Conservation (phyloP, 306 rosid genomes). For the Sophora flavescens region DNA sequence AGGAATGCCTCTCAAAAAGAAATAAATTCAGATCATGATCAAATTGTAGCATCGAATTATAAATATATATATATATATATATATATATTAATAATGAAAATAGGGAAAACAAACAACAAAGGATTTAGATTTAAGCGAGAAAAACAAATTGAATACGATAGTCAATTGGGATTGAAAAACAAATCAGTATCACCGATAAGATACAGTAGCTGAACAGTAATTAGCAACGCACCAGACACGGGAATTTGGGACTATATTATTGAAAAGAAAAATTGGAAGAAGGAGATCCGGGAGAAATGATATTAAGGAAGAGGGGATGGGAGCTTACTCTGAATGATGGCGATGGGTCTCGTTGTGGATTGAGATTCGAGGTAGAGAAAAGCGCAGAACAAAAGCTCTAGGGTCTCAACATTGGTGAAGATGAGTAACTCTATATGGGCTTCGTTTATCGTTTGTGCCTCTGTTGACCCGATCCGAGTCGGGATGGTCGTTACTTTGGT, state of each 20-base stretch:
- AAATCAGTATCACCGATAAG: neutral
- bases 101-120: neutral
- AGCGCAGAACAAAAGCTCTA: neutral
- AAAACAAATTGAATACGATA: neutral
- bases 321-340: slow-evolving; percentile 42
- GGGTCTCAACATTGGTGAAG: neutral
- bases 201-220: neutral
- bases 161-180: neutral
- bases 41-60: neutral
- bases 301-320: neutral
- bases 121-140: neutral
- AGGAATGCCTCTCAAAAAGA: neutral
- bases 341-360: neutral
- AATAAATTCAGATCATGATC: neutral
- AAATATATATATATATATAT: too few relatives aligned
- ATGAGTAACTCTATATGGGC: neutral
- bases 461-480: slow-evolving; percentile 8
- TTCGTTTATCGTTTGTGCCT: neutral
- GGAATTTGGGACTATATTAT: neutral
- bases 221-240: neutral
- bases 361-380: slow-evolving; percentile 39
- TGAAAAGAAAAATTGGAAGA: neutral
- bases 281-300: slow-evolving; percentile 26
- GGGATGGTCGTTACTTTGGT: too few relatives aligned
- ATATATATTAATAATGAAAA: too few relatives aligned